Evolutionary conservation across 306 rosid genomes (phyloP).

Genomic region (Prinsepia uniflora): DNA sequence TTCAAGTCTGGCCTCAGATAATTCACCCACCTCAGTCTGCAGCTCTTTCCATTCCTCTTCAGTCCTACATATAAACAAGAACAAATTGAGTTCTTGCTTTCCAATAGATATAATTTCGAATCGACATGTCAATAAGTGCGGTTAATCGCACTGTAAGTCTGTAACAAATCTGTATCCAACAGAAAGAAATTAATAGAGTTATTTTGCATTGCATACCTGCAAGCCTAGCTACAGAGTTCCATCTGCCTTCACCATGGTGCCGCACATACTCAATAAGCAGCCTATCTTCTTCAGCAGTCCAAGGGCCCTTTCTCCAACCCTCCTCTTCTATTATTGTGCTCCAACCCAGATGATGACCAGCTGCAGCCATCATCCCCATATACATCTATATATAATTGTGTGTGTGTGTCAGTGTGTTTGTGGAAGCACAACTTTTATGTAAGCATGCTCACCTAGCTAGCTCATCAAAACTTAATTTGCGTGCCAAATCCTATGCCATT

Average conservation of each 20-base stretch:
- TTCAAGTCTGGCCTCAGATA: constrained; percentile 89
- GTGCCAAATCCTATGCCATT: constrained; percentile 42
- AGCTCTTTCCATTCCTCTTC: constrained; percentile 95
- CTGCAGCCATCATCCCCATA: constrained; percentile 48
- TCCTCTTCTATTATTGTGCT: constrained; percentile 49
- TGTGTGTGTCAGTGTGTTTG: too few relatives aligned
- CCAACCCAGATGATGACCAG: constrained; percentile 62
- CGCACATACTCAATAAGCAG: constrained; percentile 79
- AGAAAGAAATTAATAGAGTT: background rate
- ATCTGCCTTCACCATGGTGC: constrained; percentile 92
- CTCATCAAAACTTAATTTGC: background rate
- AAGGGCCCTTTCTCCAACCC: constrained; percentile 97
- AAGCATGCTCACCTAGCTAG: background rate
- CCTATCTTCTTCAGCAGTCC: constrained; percentile 93
- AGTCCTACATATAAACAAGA: constrained; percentile 42
- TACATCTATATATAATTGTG: constrained; percentile 31
- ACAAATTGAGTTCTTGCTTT: background rate
- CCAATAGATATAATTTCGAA: background rate
- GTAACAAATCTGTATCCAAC: too few relatives aligned
- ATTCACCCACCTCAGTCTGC: constrained; percentile 97
- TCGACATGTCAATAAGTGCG: background rate
- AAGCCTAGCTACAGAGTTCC: constrained; percentile 93
- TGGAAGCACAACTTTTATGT: background rate
- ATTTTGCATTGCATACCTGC: constrained; percentile 46
- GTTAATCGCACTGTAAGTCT: too few relatives aligned